A percentile compares a stretch with the other conserved stretches of the same genome.
Conservation (phyloP, 306 rosid species). For the Oxytropis ochrocephala region DNA sequence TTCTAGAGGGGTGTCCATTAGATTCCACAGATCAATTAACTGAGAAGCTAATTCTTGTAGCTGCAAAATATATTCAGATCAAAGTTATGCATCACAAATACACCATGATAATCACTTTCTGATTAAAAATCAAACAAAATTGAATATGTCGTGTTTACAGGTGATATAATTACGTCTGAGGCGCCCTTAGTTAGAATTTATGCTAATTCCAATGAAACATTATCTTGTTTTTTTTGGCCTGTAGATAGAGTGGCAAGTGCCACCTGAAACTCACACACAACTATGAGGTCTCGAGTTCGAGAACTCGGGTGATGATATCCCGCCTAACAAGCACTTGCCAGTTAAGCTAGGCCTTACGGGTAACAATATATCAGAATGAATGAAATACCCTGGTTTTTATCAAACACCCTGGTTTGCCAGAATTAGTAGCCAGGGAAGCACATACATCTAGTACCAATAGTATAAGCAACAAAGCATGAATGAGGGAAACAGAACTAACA, state of each 20-base stretch:
- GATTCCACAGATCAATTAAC: slow-evolving; percentile 87
- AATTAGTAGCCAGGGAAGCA: not conserved
- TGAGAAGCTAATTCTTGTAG: slow-evolving; percentile 90
- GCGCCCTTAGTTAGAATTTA: slow-evolving; percentile 1
- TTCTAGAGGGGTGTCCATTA: slow-evolving; percentile 82
- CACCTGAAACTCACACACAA: too few species aligned
- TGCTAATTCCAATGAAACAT: not conserved
- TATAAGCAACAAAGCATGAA: not conserved
- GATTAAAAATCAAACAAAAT: not conserved
- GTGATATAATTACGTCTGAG: not conserved
- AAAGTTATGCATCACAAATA: slow-evolving; percentile 1
- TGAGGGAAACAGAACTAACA: not conserved
- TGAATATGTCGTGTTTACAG: not conserved
- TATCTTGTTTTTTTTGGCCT: too few species aligned
- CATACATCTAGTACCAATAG: not conserved
- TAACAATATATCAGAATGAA: too few species aligned
- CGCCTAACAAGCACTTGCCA: too few species aligned
- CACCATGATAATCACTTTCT: too few species aligned
- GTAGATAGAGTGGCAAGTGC: too few species aligned
- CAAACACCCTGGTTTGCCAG: not conserved
- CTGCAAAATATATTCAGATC: slow-evolving; percentile 29
- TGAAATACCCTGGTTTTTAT: too few species aligned
- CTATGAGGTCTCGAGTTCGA: too few species aligned
- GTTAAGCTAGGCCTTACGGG: too few species aligned
- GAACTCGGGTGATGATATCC: too few species aligned